These are phyloP conservation scores for Lasiodiplodia theobromae DNA, from an alignment of 2,329 filamentous ascomycete species.

Conservation along the genomic window DNA sequence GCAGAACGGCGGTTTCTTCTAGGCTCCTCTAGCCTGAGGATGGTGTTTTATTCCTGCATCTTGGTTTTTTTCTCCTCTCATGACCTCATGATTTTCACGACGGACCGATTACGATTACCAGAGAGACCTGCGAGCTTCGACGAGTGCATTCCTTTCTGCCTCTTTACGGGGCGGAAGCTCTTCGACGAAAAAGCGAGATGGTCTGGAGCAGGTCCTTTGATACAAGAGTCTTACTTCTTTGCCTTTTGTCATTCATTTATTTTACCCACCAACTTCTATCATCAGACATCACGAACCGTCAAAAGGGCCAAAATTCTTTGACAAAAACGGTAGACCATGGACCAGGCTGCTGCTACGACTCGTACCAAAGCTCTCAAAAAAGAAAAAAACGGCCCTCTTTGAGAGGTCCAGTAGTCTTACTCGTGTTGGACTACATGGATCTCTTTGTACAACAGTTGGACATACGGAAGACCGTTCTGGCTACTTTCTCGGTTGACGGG, in stretches of 20 bases:
- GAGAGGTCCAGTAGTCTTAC: neutral
- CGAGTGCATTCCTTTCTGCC: neutral
- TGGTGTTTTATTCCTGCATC: neutral
- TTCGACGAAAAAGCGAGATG: neutral
- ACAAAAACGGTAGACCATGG: slow-evolving; percentile 9
- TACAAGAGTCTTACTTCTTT: slow-evolving; percentile 14
- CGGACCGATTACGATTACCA: slow-evolving; percentile 5
- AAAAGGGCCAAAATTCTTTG: neutral
- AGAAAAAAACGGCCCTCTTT: neutral
- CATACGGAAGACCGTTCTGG: slow-evolving; percentile 12
- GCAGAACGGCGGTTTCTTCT: slow-evolving; percentile 22
- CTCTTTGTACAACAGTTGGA: slow-evolving; percentile 25
- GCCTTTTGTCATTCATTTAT: slow-evolving; percentile 5
- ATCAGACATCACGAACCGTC: slow-evolving; percentile 18
- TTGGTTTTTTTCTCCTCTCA: neutral
- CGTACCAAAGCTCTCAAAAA: slow-evolving; percentile 4
- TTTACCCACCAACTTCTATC: neutral
- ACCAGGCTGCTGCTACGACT: slow-evolving; percentile 15
- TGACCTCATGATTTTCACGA: slow-evolving; percentile 19
- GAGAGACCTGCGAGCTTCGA: slow-evolving; percentile 17
- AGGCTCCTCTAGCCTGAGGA: neutral
- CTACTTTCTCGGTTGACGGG: neutral
- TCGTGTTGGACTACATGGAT: slow-evolving; percentile 3
- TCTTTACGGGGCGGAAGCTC: neutral
- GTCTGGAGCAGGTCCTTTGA: slow-evolving; percentile 20